Base-by-base conservation (phyloP, 345 rosid genomes). In the Salix brachista region DNA sequence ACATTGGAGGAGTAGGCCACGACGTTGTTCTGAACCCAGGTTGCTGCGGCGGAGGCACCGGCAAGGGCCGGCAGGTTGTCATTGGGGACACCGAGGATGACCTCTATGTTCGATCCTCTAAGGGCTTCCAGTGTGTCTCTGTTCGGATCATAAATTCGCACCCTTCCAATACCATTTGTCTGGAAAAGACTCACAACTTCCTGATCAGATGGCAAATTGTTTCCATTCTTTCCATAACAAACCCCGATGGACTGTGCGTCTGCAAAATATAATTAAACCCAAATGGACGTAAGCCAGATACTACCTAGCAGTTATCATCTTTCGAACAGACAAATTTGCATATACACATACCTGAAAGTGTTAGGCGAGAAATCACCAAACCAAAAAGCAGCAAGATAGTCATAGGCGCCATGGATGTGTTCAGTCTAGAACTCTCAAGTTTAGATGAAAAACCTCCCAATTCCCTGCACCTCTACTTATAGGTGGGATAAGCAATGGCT, bases 91-190 rank as follows among this genome's bases (percentile, higher is more conserved):
- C 77, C 88, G 0, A 82, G 58, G 37, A 78, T 62, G 65, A 86
- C 80, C 23, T 84, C 84, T 13, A 88, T 77, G 75, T 77, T 75
- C 25, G 88, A 77, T 36, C 85, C 85, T n/a, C 78, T 69, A 3
- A 88, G 84, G 13, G 91, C 84, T n/a, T 78, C 78, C 19, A 88
- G 84, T 25, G 89, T 83, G 8, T 61, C 26, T 26, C 75, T 82
- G 30, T 88, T 62, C 1, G 86, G 83, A 4, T 79, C 82, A 23
- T 84, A 88, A 11, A 84, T 81, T 62, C 83, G 44, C 84, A 88
- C 81, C 71, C 72, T 79, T 4, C 42, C 34, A 28, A 88, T 81
- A 41, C 73, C 75, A 37, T 83, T 83, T 23, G 71, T 1, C 10
- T 77, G 75, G 54, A 68, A 86, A 32, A 86, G 74, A 26, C 42